Base-by-base conservation (phyloP, 225 moss, liverwort and hornwort genomes). In the Straminergon stramineum region DNA sequence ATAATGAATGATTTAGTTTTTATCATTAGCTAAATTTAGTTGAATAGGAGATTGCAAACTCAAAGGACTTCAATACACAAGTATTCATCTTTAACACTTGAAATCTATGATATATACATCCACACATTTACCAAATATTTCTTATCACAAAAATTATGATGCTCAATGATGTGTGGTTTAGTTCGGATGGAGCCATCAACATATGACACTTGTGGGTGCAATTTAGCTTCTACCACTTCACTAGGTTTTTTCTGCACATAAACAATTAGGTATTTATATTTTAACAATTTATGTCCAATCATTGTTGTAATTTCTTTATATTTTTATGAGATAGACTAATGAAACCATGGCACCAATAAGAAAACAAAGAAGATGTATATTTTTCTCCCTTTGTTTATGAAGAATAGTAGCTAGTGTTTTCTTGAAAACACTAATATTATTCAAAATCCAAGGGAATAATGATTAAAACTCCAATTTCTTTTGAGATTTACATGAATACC, bases 151-250 rank as follows among this genome's bases (percentile, higher is more conserved):
- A 95, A 96, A 87, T 99, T 96, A 82, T 99, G 96, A 57, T 95
- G 90, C 75, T 96, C 96, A 45, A 95, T 93, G 63, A 99, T 97
- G 58, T 92, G 88, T 15, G 98, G 98, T 84, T 92, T 95, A 15
- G 92, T 57, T 6, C 96, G 93, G 17, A 94, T 89, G 32, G 95
- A 94, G 32, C 96, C 98, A 89, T 99, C 97, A 75, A 92, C 78
- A 86, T 95, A 97, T 21, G 97, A 96, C 22, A 95, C 91, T 74
- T 94, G 93, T 70, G 94, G 92, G 60, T 96, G 94, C 43, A 98
- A 58, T 82, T 96, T 95, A 64, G 93, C 96, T 84, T 93, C 89
- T 55, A 97, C 96, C n/a, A 96, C 86, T 89, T 96, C 94, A 92
- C 96, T 99, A 24, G 98, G 98, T 52, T 93, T 96, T 94, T 88